Evolutionary conservation across 176 grass and related monocot species (phyloP), one percentile per base, ranked within the genome.

Genomic region (Aegilops umbellulata): DNA sequence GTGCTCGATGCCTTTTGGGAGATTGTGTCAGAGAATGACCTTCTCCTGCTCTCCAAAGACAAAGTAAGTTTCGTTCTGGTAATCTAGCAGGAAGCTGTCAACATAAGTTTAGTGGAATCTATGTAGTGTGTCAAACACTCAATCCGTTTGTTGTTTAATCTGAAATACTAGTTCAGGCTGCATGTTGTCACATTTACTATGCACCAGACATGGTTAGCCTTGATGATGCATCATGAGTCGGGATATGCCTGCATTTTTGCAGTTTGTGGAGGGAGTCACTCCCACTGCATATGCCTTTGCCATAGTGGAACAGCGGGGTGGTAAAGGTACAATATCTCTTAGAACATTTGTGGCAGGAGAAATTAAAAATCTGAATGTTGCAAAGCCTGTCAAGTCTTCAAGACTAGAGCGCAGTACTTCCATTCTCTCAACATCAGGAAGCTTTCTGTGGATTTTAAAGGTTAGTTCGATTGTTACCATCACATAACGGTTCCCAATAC

Each of bases 201-300:
- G 16, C 31, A 67, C 78, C 36, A 0, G 53, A 67, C 20, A 53
- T 86, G 69, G 41, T 60, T 61, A 46, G 32, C 25, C 36, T 53
- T 62, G 69, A 82, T 19, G 53, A 69, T 69, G 7, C 36, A 27
- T 82, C 25, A 80, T 67, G 2, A 53, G 36, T 16, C 64, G 9
- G 24, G 44, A 72, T 65, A 49, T 86, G 51, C 49, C 17, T 89
- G 80, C 60, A 61, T 35, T 87, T 79, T 82, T 92, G 77, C 71
- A 98, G 91, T 92, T 95, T 83, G 84, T 89, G 15, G 91, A 89
- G 88, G 86, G 91, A 74, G 75, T 58, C 24, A 92, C 72, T 29
- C 91, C 93, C 27, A 90, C 82, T 25, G 86, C 93, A 53, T 98
- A 98, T 75, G 88, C 90, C 78, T 95, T 98, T 94, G 96, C 90